These are phyloP conservation scores for Triticum monococcum DNA, from an alignment of 176 grass and related monocot genomes.

Conservation along the genomic window DNA sequence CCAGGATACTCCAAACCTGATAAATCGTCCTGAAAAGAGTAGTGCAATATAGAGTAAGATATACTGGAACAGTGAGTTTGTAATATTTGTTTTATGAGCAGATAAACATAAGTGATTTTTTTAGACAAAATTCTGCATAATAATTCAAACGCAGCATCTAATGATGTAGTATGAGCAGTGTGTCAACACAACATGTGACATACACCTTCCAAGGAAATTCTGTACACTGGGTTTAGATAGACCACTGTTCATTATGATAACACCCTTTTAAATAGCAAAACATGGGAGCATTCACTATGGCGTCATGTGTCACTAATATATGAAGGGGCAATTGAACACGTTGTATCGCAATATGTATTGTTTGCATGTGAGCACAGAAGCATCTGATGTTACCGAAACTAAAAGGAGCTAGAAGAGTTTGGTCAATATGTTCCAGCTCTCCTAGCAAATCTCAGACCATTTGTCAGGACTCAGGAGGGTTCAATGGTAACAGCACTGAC, in stretches of 20 bases:
- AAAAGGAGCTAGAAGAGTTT: constrained; percentile 10
- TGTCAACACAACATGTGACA: background rate
- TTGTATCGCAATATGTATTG: constrained; percentile 7
- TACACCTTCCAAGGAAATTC: background rate
- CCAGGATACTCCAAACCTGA: constrained; percentile 57
- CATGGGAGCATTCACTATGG: background rate
- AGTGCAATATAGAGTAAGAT: background rate
- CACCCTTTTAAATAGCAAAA: background rate
- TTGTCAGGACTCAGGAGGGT: background rate
- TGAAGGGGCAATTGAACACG: background rate
- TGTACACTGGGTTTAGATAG: background rate
- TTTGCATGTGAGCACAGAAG: background rate
- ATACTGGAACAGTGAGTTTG: background rate
- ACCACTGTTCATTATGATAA: background rate
- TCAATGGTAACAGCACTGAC: too few relatives aligned
- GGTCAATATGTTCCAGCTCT: background rate
- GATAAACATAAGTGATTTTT: constrained; percentile 8
- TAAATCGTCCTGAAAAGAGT: constrained; percentile 59
- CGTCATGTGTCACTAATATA: background rate
- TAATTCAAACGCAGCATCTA: background rate
- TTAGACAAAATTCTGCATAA: background rate
- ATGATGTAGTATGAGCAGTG: background rate
- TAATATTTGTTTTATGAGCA: background rate
- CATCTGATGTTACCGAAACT: background rate
- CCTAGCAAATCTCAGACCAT: background rate